Evolutionary conservation across 1,284 basidiomycete genomes (phyloP).

Genomic region (Pseudomicrostroma phylloplanum): DNA sequence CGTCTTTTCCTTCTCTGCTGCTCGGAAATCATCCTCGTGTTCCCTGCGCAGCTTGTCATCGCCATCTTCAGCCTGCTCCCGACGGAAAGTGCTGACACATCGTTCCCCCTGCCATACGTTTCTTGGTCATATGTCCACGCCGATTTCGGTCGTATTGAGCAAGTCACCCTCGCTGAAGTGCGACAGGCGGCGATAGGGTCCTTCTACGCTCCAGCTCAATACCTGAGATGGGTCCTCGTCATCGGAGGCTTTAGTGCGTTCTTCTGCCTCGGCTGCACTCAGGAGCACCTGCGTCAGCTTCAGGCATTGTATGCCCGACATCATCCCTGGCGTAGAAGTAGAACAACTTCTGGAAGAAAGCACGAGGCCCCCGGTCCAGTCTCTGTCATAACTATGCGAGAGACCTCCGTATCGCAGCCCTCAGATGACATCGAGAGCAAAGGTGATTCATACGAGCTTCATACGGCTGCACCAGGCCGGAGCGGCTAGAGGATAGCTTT

Average conservation of each 20-base stretch:
- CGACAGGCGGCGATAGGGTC: neutral
- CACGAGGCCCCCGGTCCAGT: too few relatives aligned
- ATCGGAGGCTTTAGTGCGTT: neutral
- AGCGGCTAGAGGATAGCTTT: too few relatives aligned
- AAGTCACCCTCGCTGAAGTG: neutral
- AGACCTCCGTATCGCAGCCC: too few relatives aligned
- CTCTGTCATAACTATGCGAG: too few relatives aligned
- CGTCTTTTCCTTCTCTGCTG: conserved; percentile 5
- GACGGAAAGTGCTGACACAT: too few relatives aligned
- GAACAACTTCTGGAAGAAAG: too few relatives aligned
- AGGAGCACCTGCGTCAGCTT: conserved; percentile 3
- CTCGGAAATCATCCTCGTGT: neutral
- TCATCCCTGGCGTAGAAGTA: too few relatives aligned
- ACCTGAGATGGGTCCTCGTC: conserved; percentile 2
- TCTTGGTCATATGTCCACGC: neutral
- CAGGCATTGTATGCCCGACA: too few relatives aligned
- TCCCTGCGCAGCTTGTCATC: conserved; percentile 1
- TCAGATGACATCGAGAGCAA: too few relatives aligned
- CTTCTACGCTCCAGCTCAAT: neutral
- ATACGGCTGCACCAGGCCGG: too few relatives aligned
- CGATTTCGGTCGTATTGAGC: neutral
- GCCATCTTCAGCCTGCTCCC: neutral
- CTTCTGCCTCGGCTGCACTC: conserved; percentile 6
- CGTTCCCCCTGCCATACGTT: neutral
- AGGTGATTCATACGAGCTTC: too few relatives aligned